A percentile compares a stretch with the other conserved stretches of the same genome.
Evolutionary conservation across 495 filamentous ascomycete species (phyloP).

Genomic region (Penicillium manginii): DNA sequence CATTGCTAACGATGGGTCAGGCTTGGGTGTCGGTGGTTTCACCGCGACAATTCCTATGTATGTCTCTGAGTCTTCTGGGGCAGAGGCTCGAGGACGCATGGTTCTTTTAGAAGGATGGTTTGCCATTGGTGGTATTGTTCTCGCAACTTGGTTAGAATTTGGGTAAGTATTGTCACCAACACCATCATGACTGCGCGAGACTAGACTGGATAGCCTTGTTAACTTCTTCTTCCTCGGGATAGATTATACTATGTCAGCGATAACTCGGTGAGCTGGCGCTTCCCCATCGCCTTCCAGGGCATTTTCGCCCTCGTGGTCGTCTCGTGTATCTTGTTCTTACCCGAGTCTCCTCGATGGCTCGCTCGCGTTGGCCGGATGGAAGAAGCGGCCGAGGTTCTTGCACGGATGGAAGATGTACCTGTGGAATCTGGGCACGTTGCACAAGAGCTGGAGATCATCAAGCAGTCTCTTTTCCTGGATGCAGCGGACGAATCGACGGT

Average conservation of each 20-base stretch:
- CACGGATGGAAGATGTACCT: conserved; percentile 53
- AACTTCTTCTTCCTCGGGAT: not conserved
- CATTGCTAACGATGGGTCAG: conserved; percentile 35
- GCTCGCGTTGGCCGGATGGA: conserved; percentile 58
- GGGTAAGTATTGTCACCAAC: conserved; percentile 25
- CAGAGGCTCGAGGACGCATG: conserved; percentile 65
- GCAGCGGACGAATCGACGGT: conserved; percentile 36
- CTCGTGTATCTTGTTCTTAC: conserved; percentile 55
- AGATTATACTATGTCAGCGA: conserved; percentile 55
- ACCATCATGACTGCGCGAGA: not conserved
- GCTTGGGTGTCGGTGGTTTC: conserved; percentile 64
- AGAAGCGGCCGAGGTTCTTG: conserved; percentile 60
- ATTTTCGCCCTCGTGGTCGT: conserved; percentile 60
- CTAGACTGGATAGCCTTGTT: not conserved
- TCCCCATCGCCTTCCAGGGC: conserved; percentile 66
- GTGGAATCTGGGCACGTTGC: conserved; percentile 52
- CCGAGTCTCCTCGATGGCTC: conserved; percentile 69
- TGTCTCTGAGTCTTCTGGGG: conserved; percentile 67
- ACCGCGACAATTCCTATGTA: conserved; percentile 56
- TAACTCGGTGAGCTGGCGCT: conserved; percentile 63
- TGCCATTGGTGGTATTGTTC: conserved; percentile 63
- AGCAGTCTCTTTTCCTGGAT: conserved; percentile 64
- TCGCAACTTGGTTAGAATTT: conserved; percentile 64
- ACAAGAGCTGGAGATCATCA: conserved; percentile 65
- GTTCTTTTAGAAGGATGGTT: conserved; percentile 68